phyloP scores from a whole-genome alignment of 1,139 yeast species.

The Geotrichum restrictum region DNA sequence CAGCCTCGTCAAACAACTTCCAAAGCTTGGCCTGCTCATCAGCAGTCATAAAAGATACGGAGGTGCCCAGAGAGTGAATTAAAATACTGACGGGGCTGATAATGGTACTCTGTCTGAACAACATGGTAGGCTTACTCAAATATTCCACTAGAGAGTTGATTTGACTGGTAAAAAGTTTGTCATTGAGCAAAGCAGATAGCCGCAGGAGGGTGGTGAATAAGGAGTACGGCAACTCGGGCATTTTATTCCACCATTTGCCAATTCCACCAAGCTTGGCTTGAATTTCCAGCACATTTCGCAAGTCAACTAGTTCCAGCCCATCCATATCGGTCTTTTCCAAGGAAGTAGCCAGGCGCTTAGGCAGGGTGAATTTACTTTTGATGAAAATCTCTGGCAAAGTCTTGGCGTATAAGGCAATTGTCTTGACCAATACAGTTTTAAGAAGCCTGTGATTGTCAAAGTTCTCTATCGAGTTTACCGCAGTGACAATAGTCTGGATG shows the following conservation, averaged over 20 bases:
- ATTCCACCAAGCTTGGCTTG: conserved; percentile 35
- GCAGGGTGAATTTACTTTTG: conserved; percentile 25
- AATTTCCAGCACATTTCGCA: conserved; percentile 34
- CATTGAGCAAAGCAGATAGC: conserved; percentile 40
- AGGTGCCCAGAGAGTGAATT: conserved; percentile 27
- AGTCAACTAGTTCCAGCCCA: conserved; percentile 34
- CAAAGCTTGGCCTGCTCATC: conserved; percentile 41
- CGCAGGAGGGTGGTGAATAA: conserved; percentile 59
- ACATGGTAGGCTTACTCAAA: conserved; percentile 45
- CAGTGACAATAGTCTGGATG: conserved; percentile 38
- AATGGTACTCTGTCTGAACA: conserved; percentile 46
- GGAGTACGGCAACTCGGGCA: conserved; percentile 44
- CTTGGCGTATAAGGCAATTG: conserved; percentile 26
- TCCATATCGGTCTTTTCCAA: conserved; percentile 24
- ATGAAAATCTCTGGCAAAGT: conserved; percentile 28
- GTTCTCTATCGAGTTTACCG: conserved; percentile 39
- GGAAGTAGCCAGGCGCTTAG: conserved; percentile 23
- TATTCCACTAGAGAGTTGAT: conserved; percentile 42
- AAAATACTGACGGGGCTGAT: conserved; percentile 35
- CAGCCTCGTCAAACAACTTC: conserved; percentile 66
- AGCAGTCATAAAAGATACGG: conserved; percentile 15
- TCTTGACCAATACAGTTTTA: conserved; percentile 31
- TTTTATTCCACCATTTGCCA: conserved; percentile 62
- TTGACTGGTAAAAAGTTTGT: conserved; percentile 41
- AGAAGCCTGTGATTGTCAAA: conserved; percentile 39